Base-by-base conservation (phyloP, 495 filamentous ascomycete genomes). In the Trichoderma virens region DNA sequence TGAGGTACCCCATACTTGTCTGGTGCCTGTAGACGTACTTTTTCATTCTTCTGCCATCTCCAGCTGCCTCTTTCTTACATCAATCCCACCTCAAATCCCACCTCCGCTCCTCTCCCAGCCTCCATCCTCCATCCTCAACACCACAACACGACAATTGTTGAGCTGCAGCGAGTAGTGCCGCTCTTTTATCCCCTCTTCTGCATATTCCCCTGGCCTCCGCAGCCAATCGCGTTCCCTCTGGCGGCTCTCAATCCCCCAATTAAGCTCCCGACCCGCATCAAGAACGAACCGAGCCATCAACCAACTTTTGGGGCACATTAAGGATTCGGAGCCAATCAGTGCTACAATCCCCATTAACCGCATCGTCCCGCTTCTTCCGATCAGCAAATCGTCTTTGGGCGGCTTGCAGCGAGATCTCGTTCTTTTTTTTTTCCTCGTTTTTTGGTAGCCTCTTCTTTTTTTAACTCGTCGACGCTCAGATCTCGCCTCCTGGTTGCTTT, bases 301-400 rank as follows among this genome's bases (percentile, higher is more conserved):
- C 27, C 23, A 56, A 56, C 41, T 5, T 45, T 35, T 35, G 34
- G 34, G 34, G 34, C 34, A 35, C 6, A 7, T 47, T 23, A n/a
- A 20, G 9, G 4, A 9, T 20, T 47, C 23, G 43, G 43, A 23
- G 43, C 51, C 51, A 56, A 56, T 56, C 51, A 56, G 7, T 56
- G 51, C 51, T 18, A 30, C 23, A 56, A 56, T 56, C 51, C 25
- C 8, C 6, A 28, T 28, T 56, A 56, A 56, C 51, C 51, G 51
- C 51, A 28, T 56, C 51, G 51, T 56, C 51, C 51, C 51, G 51
- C 51, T 56, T n/a, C 51, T 20, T 56, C 51, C 51, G 51, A 56
- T 56, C 51, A 56, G 20, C 51, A 56, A 30, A 56, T 56, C 25
- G 23, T 18, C 41, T 7, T 13, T 13, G 9, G 18, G 43, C 4